These are phyloP conservation scores for Laetiporus sulphureus DNA, from an alignment of 1,284 basidiomycete genomes.

Conservation along the genomic window DNA sequence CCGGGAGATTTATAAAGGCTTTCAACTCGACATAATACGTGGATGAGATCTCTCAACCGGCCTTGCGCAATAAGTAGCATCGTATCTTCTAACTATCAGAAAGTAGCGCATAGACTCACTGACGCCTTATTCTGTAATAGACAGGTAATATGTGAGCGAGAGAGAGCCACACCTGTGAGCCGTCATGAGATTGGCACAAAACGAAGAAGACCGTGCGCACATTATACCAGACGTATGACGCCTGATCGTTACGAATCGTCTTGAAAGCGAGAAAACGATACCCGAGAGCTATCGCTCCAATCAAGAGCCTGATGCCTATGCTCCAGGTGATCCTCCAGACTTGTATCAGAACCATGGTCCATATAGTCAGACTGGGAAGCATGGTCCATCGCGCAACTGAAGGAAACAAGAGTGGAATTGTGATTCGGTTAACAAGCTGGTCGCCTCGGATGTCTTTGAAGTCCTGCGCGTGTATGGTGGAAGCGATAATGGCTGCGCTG, in stretches of 20 bases:
- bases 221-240: conserved; percentile 18
- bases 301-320: conserved; percentile 4
- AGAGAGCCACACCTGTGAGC: not conserved
- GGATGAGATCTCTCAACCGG: too few relatives aligned
- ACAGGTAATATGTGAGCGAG: not conserved
- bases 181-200: too few relatives aligned
- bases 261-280: conserved; percentile 8
- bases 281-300: conserved; percentile 9
- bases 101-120: too few relatives aligned
- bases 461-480: conserved; percentile 35
- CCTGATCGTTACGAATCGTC: conserved; percentile 10
- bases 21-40: too few relatives aligned
- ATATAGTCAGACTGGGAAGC: conserved; percentile 9
- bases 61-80: too few relatives aligned
- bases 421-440: conserved; percentile 25
- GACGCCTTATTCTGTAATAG: too few relatives aligned
- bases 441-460: conserved; percentile 35
- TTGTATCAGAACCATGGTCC: conserved; percentile 10
- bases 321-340: conserved; percentile 10
- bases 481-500: conserved; percentile 23
- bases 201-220: conserved; percentile 7
- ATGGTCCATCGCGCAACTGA: conserved; percentile 13
- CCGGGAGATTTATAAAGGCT: too few relatives aligned
- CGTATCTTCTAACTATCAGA: too few relatives aligned
- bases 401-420: conserved; percentile 31